A percentile compares a stretch with the other conserved stretches of the same genome.
These are phyloP conservation scores for Tetraselmis striata DNA, from an alignment of 139 green algal species.

Conservation along the genomic window DNA sequence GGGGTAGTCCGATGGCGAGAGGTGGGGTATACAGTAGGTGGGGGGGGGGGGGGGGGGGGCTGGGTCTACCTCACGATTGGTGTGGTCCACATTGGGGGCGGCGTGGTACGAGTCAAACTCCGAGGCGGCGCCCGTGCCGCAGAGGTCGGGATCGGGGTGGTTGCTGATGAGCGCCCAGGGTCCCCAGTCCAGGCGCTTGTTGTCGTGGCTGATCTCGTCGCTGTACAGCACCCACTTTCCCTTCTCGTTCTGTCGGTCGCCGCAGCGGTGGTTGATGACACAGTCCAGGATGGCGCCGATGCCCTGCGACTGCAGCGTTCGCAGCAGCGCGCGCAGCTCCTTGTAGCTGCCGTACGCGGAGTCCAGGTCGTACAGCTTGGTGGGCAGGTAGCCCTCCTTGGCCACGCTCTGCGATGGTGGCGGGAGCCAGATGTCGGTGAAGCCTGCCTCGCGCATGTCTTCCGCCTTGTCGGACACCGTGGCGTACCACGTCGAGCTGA, in stretches of 20 bases:
- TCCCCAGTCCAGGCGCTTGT: constrained; percentile 16
- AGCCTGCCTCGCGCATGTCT: constrained; percentile 19
- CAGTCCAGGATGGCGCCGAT: constrained; percentile 19
- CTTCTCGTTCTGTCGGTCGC: constrained; percentile 21
- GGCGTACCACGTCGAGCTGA: constrained; percentile 16
- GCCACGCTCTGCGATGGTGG: constrained; percentile 8
- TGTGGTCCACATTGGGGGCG: constrained; percentile 23
- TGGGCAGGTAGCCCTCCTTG: constrained; percentile 24
- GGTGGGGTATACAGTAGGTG: too few species aligned
- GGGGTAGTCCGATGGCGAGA: too few species aligned
- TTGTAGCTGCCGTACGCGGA: constrained; percentile 19
- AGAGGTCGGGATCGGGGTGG: constrained; percentile 14
- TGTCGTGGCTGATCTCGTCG: constrained; percentile 22
- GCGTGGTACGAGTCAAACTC: constrained; percentile 8
- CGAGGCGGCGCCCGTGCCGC: constrained; percentile 14
- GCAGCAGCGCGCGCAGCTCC: constrained; percentile 13
- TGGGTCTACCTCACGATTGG: constrained; percentile 13
- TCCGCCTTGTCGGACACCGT: constrained; percentile 19
- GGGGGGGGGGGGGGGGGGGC: too few species aligned
- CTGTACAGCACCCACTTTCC: constrained; percentile 26
- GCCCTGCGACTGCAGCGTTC: constrained; percentile 10
- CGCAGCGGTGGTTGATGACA: constrained; percentile 28
- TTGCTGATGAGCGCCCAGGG: constrained; percentile 17
- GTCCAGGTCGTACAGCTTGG: constrained; percentile 26
- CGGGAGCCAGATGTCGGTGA: constrained; percentile 23